Percentiles rank a stretch among this genome's conserved stretches.
Evolutionary conservation across 164 flowering plant genomes (phyloP).

Genomic region (Umbilicus rupestris): DNA sequence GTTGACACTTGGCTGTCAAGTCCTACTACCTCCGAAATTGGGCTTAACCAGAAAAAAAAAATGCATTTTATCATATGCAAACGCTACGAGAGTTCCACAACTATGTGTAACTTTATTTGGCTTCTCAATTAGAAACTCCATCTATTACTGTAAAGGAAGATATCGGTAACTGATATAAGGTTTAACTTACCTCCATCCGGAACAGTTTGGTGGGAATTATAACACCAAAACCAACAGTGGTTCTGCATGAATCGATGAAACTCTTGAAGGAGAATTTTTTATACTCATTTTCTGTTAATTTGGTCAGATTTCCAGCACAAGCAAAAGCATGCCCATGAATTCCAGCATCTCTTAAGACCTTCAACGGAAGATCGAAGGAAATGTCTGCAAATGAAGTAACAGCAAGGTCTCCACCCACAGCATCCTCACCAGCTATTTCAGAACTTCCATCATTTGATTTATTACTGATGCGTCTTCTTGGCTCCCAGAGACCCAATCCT

Average conservation of each 20-base stretch:
- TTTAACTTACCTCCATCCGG: constrained; percentile 78
- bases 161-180: background rate
- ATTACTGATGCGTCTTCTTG: constrained; percentile 38
- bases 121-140: background rate
- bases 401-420: constrained; percentile 86
- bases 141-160: background rate
- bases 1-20: background rate
- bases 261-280: constrained; percentile 39
- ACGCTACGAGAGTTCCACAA: background rate
- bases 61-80: background rate
- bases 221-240: constrained; percentile 62
- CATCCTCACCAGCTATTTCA: constrained; percentile 44
- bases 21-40: background rate
- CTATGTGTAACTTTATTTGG: background rate
- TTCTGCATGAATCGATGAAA: constrained; percentile 57
- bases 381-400: constrained; percentile 82
- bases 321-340: constrained; percentile 86
- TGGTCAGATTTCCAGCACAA: constrained; percentile 62
- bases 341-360: constrained; percentile 60
- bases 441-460: constrained; percentile 27
- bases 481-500: constrained; percentile 75
- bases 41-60: background rate
- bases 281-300: constrained; percentile 54
- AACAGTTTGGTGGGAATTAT: constrained; percentile 70
- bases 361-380: constrained; percentile 79